Conservation (phyloP, 345 rosid species). For the Litchi chinensis region DNA sequence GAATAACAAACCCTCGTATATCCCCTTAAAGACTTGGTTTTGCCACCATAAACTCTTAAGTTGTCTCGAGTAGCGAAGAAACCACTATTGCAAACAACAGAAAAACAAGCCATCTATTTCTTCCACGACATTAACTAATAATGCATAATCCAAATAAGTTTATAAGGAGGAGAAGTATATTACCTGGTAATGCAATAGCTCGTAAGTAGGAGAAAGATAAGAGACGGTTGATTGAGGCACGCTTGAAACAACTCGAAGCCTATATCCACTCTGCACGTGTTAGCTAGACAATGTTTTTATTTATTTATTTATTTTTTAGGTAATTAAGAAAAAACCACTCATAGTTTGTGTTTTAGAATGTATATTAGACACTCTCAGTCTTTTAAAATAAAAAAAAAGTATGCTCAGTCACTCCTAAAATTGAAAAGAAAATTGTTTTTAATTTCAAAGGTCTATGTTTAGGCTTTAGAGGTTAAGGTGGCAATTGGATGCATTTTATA, state of each 20-base stretch:
- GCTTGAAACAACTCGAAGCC: not conserved
- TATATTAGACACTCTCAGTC: too few relatives aligned
- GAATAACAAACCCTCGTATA: constrained; percentile 27
- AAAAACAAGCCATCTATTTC: constrained; percentile 55
- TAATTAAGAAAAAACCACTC: too few relatives aligned
- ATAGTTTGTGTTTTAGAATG: too few relatives aligned
- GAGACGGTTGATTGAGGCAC: not conserved
- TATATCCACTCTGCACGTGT: not conserved
- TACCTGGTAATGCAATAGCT: not conserved
- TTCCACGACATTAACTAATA: constrained; percentile 12
- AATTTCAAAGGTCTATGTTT: too few relatives aligned
- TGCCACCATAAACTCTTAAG: constrained; percentile 28
- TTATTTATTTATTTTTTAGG: too few relatives aligned
- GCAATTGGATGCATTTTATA: too few relatives aligned
- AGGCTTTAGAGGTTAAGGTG: too few relatives aligned
- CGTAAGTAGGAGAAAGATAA: not conserved
- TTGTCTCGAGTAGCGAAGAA: constrained; percentile 33
- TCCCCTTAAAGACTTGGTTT: constrained; percentile 32
- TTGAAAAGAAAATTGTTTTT: too few relatives aligned
- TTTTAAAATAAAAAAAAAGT: too few relatives aligned
- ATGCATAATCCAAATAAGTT: not conserved
- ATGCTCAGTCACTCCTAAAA: too few relatives aligned
- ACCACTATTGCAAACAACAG: constrained; percentile 59
- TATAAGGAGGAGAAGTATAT: not conserved
- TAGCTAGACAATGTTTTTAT: not conserved